These are phyloP conservation scores for Lasiodiplodia sp. DNA, from an alignment of 2,329 filamentous ascomycete genomes.

Conservation along the genomic window DNA sequence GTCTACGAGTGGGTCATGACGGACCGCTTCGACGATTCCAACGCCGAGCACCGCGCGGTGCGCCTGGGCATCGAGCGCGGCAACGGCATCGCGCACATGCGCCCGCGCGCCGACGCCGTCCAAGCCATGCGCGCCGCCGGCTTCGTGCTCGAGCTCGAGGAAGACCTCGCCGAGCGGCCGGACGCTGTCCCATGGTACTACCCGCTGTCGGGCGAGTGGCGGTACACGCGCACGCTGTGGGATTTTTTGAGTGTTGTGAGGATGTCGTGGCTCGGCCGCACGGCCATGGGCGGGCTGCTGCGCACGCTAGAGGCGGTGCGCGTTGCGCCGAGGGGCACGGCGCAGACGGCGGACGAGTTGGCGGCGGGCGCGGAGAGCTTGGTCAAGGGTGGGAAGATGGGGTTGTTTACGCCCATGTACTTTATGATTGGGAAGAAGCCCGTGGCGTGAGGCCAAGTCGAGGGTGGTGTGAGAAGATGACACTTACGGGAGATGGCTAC, in stretches of 20 bases:
- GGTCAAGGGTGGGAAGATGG: constrained; percentile 83
- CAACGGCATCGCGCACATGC: constrained; percentile 98
- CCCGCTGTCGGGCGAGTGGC: constrained; percentile 84
- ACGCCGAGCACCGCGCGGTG: constrained; percentile 85
- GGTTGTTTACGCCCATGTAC: constrained; percentile 99
- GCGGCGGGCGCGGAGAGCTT: constrained; percentile 82
- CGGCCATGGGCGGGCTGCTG: constrained; percentile 76
- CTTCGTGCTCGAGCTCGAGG: constrained; percentile 81
- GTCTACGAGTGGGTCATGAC: constrained; percentile 99
- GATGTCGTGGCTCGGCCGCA: constrained; percentile 86
- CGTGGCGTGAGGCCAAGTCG: constrained; percentile 17
- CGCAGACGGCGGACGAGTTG: constrained; percentile 93
- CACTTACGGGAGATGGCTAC: too few species aligned
- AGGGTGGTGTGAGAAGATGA: background rate
- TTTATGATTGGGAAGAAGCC: constrained; percentile 94
- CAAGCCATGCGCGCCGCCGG: constrained; percentile 86
- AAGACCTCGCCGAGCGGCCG: constrained; percentile 81
- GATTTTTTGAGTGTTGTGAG: constrained; percentile 84
- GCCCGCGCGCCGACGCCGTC: constrained; percentile 80
- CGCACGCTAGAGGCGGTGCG: constrained; percentile 76
- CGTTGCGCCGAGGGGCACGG: constrained; percentile 82
- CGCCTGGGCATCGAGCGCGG: constrained; percentile 96
- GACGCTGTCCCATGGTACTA: constrained; percentile 92
- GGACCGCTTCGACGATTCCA: constrained; percentile 88
- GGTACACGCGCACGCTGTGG: constrained; percentile 78